Base-by-base conservation (phyloP, 2,329 filamentous ascomycete genomes). In the Aspergillus felis region DNA sequence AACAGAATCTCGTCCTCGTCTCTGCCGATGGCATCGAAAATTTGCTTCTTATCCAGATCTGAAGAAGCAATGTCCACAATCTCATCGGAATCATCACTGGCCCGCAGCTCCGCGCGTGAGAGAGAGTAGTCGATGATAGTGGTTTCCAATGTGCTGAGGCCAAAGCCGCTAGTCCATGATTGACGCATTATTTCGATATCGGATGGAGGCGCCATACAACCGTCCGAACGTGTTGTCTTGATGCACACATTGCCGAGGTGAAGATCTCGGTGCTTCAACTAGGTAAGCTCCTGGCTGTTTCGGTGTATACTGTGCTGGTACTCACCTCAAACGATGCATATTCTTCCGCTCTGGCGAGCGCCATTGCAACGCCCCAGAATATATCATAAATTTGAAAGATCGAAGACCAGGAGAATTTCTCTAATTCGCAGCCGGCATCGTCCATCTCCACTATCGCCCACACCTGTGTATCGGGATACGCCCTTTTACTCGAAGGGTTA, bases 121-220 rank as follows among this genome's bases (percentile, higher is more conserved):
- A 88, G 79, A 1, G 86, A 87, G 69, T 88, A 88, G 68, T 88
- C 86, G 62, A 88, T 88, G 25, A 88, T 79, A 0, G 86, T 87
- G 1, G 84, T 84, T 62, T 86, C 82, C 3, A 87, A 71, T 1
- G 77, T 76, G 14, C 82, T 84, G 56, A 84, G 78, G 2, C 79
- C 78, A 25, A 86, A 73, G 22, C 74, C 74, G 57, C 79, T 71
- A 1, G 69, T 67, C 20, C 70, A 71, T n/a, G 66, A 59, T 12
- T 70, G 64, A 22, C 66, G 61, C 20, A 64, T 65, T 42, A 72
- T 60, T 2, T 71, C 67, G 17, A 71, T 55, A 38, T 73, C 66
- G 3, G 70, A 65, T 4, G 72, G 68, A 29, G 72, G 66, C 10
- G 74, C 65, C 67, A 74, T 71, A 51, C 61, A 58, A 8, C 67